Conservation (phyloP, 768 basidiomycete genomes). For the Kwoniella mangroviensis region DNA sequence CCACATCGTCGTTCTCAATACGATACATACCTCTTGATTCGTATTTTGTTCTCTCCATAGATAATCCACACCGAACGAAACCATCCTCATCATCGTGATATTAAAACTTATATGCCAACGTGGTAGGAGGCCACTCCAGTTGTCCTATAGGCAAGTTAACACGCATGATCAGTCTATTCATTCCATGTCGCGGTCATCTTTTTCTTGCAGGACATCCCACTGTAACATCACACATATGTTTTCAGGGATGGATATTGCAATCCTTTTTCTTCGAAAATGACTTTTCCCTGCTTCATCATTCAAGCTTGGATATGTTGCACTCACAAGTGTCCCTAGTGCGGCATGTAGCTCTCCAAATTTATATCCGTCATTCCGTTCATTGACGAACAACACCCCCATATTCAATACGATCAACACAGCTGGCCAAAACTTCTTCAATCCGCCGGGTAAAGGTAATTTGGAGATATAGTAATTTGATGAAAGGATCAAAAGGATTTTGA, state of each 20-base stretch:
- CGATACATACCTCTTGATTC: slow-evolving; percentile 8
- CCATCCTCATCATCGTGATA: slow-evolving; percentile 89
- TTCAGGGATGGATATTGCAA: too few relatives aligned
- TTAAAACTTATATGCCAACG: slow-evolving; percentile 95
- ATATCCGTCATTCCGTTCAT: slow-evolving; percentile 78
- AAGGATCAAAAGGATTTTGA: slow-evolving; percentile 80
- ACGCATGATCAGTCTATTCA: too few relatives aligned
- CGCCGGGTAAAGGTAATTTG: slow-evolving; percentile 52
- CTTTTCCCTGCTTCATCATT: background rate
- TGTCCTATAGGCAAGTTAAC: slow-evolving; percentile 53
- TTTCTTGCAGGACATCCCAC: too few relatives aligned
- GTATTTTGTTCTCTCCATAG: slow-evolving; percentile 68
- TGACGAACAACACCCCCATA: slow-evolving; percentile 71
- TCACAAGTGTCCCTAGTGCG: slow-evolving; percentile 67
- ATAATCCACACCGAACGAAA: slow-evolving; percentile 92
- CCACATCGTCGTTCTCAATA: background rate
- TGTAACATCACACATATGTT: too few relatives aligned
- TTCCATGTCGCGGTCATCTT: too few relatives aligned
- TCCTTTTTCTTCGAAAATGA: background rate
- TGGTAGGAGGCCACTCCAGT: slow-evolving; percentile 70
- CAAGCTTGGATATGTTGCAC: slow-evolving; percentile 40
- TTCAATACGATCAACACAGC: slow-evolving; percentile 77
- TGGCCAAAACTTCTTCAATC: slow-evolving; percentile 37
- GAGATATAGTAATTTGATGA: slow-evolving; percentile 71
- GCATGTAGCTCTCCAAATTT: slow-evolving; percentile 66